Conservation (phyloP, 1,284 basidiomycete genomes). For the Coniophora puteana region DNA sequence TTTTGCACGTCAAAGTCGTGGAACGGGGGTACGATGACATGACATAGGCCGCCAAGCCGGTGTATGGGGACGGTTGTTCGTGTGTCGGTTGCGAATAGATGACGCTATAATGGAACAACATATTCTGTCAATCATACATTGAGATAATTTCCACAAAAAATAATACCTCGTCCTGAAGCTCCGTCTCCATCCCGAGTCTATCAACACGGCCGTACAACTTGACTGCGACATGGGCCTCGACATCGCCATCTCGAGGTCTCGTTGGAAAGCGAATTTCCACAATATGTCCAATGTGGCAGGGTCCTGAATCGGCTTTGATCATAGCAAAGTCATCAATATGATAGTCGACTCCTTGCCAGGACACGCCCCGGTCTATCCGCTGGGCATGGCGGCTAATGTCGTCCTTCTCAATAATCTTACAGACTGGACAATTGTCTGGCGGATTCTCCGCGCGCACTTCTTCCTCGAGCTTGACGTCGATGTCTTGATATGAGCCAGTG, state of each 20-base stretch:
- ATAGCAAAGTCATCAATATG: constrained; percentile 56
- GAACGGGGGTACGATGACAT: constrained; percentile 36
- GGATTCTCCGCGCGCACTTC: constrained; percentile 15
- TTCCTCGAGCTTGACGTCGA: constrained; percentile 23
- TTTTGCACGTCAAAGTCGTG: constrained; percentile 28
- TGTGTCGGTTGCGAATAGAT: constrained; percentile 41
- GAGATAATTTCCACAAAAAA: not conserved
- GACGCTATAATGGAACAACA: constrained; percentile 17
- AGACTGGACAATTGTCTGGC: constrained; percentile 50
- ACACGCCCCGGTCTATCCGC: constrained; percentile 34
- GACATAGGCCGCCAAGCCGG: constrained; percentile 43
- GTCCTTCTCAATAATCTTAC: constrained; percentile 29
- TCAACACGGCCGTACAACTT: constrained; percentile 33
- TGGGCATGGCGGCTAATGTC: constrained; percentile 22
- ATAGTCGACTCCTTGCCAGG: constrained; percentile 39
- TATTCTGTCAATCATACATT: constrained; percentile 1
- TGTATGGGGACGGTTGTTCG: constrained; percentile 27
- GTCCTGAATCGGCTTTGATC: constrained; percentile 34
- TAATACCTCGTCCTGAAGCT: constrained; percentile 36
- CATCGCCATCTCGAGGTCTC: not conserved
- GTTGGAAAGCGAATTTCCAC: constrained; percentile 14
- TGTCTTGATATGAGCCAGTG: constrained; percentile 13
- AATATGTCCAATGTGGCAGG: constrained; percentile 37
- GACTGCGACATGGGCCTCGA: constrained; percentile 16
- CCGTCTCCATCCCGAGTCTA: constrained; percentile 21